Evolutionary conservation across 306 rosid genomes (phyloP).

Genomic region (Cajanus cajan): DNA sequence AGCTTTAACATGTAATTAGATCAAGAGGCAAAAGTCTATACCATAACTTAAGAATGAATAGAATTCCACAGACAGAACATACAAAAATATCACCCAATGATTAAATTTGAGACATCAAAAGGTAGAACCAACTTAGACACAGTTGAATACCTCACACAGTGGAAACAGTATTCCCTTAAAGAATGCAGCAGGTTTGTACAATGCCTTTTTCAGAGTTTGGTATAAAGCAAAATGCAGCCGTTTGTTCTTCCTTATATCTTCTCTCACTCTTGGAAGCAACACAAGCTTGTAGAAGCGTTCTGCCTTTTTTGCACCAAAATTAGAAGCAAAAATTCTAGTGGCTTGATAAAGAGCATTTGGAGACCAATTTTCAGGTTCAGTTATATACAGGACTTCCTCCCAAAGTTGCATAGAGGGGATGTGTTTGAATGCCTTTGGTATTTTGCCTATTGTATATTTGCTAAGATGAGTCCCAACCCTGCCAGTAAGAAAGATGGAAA

Average conservation of each 20-base stretch:
- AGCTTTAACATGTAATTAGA: background rate
- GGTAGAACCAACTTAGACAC: background rate
- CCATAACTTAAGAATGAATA: background rate
- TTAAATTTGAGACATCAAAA: background rate
- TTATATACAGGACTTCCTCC: conserved; percentile 81
- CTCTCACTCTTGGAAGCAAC: conserved; percentile 85
- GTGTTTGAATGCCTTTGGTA: conserved; percentile 80
- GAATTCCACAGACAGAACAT: conserved; percentile 5
- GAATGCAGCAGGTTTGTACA: conserved; percentile 91
- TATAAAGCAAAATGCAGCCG: conserved; percentile 87
- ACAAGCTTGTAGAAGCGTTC: conserved; percentile 84
- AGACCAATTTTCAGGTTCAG: conserved; percentile 95
- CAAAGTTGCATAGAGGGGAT: conserved; percentile 69
- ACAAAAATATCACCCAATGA: background rate
- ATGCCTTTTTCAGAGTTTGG: conserved; percentile 76
- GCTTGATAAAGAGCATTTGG: conserved; percentile 90
- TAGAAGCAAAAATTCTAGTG: conserved; percentile 82
- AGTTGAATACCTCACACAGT: conserved; percentile 71
- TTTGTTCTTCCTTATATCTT: conserved; percentile 73
- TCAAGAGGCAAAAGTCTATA: background rate
- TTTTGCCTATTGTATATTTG: conserved; percentile 66
- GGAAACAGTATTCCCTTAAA: conserved; percentile 87
- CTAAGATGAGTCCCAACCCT: conserved; percentile 72
- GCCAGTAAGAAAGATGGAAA: conserved; percentile 25
- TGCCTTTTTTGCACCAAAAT: conserved; percentile 67